Base-by-base conservation (phyloP, 345 rosid species). In the Balakata baccata region DNA sequence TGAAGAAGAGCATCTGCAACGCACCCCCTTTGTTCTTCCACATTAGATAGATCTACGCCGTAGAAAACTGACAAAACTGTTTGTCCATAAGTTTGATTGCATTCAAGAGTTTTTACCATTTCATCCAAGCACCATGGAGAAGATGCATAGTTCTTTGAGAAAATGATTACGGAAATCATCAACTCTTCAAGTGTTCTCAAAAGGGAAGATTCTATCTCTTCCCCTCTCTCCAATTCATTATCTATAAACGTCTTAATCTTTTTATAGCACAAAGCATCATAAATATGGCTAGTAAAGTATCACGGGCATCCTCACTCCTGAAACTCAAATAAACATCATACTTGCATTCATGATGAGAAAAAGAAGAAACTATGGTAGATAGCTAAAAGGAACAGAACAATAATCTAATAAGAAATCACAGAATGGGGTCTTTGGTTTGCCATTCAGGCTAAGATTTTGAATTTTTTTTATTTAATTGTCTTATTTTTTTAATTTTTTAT, bases 71-170 rank as follows among this genome's bases (percentile, higher is more conserved):
- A 51, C 16, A 64, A 20, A 6, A 64, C 25, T 14, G 12, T 41
- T 10, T 41, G 68, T 64, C 29, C 51, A 10, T 39, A 7, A 7
- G 13, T 64, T 11, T 18, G 13, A 25, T 18, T 41, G 51, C 68
- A 41, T 39, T 64, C 51, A n/a, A 41, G 47, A 7, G 41, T 64
- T 43, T 64, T 64, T 1, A 18, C 50, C 3, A 64, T 45, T 41
- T 64, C 68, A 64, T 64, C 68, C 68, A 64, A 20, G 29, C 68
- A 64, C 25, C 68, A 64, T 8, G 51, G 51, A 0, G 68, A 64
- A 64, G 29, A 64, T 64, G 68, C 68, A 64, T 64, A 64, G 16
- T 64, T n/a, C n/a, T 64, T 11, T 2, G 51, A 41, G 29, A 64
- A 64, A 46, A 64, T 64, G 29, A 64, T 64, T 20, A 64, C 7